Base-by-base conservation (phyloP, 2,329 filamentous ascomycete genomes). In the Cladorrhinum sp. region DNA sequence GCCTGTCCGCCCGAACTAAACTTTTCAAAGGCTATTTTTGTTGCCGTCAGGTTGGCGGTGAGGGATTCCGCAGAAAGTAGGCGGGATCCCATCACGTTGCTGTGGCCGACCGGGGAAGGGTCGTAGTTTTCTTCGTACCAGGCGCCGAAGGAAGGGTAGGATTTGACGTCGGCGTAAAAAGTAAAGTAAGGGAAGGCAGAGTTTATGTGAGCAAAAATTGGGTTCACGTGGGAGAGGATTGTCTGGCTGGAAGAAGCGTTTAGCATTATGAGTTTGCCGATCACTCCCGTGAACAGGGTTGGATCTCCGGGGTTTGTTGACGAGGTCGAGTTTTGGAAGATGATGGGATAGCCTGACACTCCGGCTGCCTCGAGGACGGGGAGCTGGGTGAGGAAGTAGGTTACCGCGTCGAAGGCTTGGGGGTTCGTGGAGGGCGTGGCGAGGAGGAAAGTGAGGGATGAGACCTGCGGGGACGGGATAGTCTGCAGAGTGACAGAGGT, bases 291-390 rank as follows among this genome's bases (percentile, higher is more conserved):
- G 51, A 63, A 50, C 20, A 58, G 50, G 4, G 62, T 48, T 7
- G 48, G 48, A 26, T 54, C 59, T 24, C 56, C 62, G 39, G 57
- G 56, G 12, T n/a, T n/a, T n/a, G 60, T 46, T 16, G 60, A 56
- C 42, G 90, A 86, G 18, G 87, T 87, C 2, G 85, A 88, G 30
- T 87, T 86, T 71, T 90, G 90, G 36, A 91, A 74, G 59, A 91
- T 87, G 56, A 91, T 84, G 18, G 84, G 82, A 70, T 90, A 89
- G 26, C 88, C 88, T 23, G 86, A 80, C 6, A 85, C 74, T 3
- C 84, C 84, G 0, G 77, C 76, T 20, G 81, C 79, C 8, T 76
- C 77, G 0, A 86, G 72, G 0, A 71, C 66, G 0, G 83, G 81
- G 6, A 82, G 75, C 9, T 74, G 71, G 0, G 76, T 75, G 3